A percentile compares a stretch with the other conserved stretches of the same genome.
Evolutionary conservation across 192 early-diverging fungal genomes (phyloP).

Genomic region (Coemansia brasiliensis): DNA sequence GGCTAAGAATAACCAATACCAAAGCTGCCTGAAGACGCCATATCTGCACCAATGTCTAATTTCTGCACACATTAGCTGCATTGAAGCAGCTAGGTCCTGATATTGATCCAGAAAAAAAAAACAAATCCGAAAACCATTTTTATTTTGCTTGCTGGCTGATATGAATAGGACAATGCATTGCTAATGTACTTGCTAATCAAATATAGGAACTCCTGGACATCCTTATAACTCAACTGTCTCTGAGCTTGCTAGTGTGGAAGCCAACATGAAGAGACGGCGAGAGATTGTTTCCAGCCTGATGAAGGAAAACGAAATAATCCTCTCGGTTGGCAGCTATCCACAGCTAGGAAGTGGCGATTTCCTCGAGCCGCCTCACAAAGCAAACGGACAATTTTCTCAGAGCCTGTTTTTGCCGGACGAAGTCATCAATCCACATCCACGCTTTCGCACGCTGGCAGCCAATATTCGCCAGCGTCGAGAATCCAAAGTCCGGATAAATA

Average conservation of each 20-base stretch:
- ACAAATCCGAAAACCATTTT: not conserved
- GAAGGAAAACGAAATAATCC: conserved; percentile 68
- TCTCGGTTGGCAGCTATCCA: conserved; percentile 88
- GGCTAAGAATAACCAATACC: conserved; percentile 4
- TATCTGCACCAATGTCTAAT: conserved; percentile 14
- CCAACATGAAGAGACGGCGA: conserved; percentile 86
- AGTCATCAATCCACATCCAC: conserved; percentile 90
- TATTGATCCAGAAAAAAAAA: not conserved
- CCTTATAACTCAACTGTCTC: conserved; percentile 85
- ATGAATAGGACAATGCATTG: not conserved
- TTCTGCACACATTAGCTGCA: not conserved
- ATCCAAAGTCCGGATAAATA: conserved; percentile 92
- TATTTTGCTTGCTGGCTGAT: too few relatives aligned
- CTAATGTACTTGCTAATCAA: not conserved
- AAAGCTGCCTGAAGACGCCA: conserved; percentile 8
- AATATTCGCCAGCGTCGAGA: conserved; percentile 94
- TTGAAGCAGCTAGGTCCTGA: not conserved
- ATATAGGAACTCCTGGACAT: conserved; percentile 77
- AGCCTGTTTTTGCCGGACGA: conserved; percentile 93
- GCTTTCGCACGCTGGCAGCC: conserved; percentile 88
- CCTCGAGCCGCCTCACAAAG: conserved; percentile 70
- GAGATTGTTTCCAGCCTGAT: conserved; percentile 63
- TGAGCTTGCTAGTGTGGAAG: conserved; percentile 81
- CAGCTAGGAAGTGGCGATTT: conserved; percentile 80
- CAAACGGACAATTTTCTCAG: conserved; percentile 67